phyloP scores from a whole-genome alignment of 108 stramenopile species.

The Nitzschia sp. region DNA sequence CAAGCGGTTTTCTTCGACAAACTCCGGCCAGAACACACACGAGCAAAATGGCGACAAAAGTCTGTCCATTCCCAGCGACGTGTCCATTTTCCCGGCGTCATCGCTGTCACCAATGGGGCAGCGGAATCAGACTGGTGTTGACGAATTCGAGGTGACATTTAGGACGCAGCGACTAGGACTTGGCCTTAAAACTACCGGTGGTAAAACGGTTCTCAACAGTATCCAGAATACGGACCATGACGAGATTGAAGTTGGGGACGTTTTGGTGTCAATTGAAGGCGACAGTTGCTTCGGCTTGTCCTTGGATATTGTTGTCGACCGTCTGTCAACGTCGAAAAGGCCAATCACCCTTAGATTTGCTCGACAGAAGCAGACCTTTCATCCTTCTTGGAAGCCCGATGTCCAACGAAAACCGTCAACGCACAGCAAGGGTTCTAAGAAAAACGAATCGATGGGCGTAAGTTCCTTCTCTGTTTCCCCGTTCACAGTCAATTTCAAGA shows the following conservation, averaged over 20 bases:
- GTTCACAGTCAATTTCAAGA: conserved; percentile 13
- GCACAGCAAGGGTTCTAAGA: neutral
- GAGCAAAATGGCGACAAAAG: neutral
- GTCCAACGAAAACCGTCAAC: neutral
- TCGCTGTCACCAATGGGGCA: neutral
- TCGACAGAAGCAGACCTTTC: neutral
- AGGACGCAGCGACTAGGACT: conserved; percentile 48
- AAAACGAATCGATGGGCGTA: neutral
- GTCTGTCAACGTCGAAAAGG: conserved; percentile 34
- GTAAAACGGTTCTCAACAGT: conserved; percentile 46
- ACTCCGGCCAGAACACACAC: conserved; percentile 10
- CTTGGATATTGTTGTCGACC: conserved; percentile 46
- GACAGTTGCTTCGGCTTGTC: conserved; percentile 19
- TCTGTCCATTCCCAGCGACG: neutral
- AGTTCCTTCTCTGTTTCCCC: neutral
- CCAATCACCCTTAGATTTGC: conserved; percentile 53
- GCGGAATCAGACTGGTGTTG: neutral
- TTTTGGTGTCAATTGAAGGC: conserved; percentile 42
- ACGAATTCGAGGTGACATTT: conserved; percentile 47
- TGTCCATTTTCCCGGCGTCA: neutral
- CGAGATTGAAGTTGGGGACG: conserved; percentile 50
- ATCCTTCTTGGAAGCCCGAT: neutral
- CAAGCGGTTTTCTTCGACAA: conserved; percentile 39
- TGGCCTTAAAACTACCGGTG: conserved; percentile 40
- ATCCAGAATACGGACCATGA: conserved; percentile 29